These are phyloP conservation scores for Diaporthe ilicicola DNA, from an alignment of 2,329 filamentous ascomycete species.

Conservation along the genomic window DNA sequence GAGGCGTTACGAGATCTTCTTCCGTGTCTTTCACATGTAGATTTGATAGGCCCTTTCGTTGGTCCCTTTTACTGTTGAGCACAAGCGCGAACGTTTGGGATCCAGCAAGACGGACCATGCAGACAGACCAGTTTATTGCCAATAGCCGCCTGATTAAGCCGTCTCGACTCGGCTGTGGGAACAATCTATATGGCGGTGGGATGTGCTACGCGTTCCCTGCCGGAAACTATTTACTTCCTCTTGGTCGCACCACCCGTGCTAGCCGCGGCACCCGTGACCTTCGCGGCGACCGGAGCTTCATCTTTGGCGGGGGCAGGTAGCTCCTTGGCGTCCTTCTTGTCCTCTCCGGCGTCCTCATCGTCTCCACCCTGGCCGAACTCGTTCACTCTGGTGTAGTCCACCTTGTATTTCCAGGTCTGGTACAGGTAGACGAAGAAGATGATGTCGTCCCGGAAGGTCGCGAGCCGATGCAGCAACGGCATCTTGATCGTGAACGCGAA, in stretches of 20 bases:
- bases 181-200: constrained; percentile 4
- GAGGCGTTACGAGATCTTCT: not conserved
- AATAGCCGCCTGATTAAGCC: not conserved
- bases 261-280: constrained; percentile 54
- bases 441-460: constrained; percentile 91
- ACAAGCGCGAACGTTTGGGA: not conserved
- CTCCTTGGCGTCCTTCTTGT: constrained; percentile 50
- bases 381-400: constrained; percentile 92
- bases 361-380: constrained; percentile 99
- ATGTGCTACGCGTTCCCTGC: constrained; percentile 2
- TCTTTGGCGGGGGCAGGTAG: constrained; percentile 39
- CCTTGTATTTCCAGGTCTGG: constrained; percentile 90
- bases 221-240: constrained; percentile 48
- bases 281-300: constrained; percentile 37
- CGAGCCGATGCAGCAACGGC: constrained; percentile 90
- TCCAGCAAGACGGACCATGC: not conserved
- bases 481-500: constrained; percentile 99
- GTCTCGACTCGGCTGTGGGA: not conserved
- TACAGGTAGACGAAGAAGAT: constrained; percentile 99
- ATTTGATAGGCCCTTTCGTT: not conserved
- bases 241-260: constrained; percentile 58
- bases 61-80: not conserved
- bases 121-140: constrained; percentile 16
- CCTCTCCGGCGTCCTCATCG: constrained; percentile 70
- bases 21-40: not conserved